These are phyloP conservation scores for Metarhizium sp. DNA, from an alignment of 2,329 filamentous ascomycete genomes.

Conservation along the genomic window DNA sequence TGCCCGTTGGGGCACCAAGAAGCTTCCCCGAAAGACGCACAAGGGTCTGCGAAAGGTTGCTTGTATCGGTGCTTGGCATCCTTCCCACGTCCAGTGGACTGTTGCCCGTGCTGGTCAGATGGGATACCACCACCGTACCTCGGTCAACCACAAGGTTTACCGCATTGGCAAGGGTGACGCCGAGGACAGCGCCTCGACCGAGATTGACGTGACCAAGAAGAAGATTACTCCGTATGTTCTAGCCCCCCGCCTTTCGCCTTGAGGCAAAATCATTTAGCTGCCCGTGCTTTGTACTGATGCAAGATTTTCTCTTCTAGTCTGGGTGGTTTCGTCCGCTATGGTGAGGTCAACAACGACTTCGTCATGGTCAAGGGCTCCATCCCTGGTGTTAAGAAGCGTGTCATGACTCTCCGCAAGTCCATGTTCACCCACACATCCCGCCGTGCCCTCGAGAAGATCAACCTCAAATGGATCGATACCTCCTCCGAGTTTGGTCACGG, in stretches of 20 bases:
- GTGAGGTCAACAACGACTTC: conserved; percentile 99
- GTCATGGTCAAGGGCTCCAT: conserved; percentile 95
- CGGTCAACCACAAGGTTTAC: conserved; percentile 99
- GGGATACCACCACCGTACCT: conserved; percentile 99
- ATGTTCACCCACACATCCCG: conserved; percentile 96
- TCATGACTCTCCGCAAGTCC: conserved; percentile 97
- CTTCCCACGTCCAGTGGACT: conserved; percentile 99
- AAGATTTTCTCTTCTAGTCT: conserved; percentile 48
- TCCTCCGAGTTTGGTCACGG: conserved; percentile 99
- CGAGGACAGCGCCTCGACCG: conserved; percentile 87
- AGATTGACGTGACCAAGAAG: conserved; percentile 98
- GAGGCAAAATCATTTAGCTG: neutral
- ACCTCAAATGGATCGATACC: conserved; percentile 99
- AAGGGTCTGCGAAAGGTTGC: conserved; percentile 99
- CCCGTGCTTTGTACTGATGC: neutral
- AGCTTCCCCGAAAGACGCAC: conserved; percentile 99
- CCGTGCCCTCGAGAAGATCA: conserved; percentile 96
- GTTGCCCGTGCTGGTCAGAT: conserved; percentile 99
- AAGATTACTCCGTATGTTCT: conserved; percentile 92
- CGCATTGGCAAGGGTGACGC: conserved; percentile 89
- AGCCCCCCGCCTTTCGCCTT: neutral
- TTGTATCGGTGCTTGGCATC: conserved; percentile 99
- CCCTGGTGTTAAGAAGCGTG: conserved; percentile 98
- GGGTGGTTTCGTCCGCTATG: conserved; percentile 98
- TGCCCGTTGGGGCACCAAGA: conserved; percentile 98